Evolutionary conservation across 768 basidiomycete genomes (phyloP), one percentile per base, ranked within the genome.

Genomic region (Mycena capillaripes): DNA sequence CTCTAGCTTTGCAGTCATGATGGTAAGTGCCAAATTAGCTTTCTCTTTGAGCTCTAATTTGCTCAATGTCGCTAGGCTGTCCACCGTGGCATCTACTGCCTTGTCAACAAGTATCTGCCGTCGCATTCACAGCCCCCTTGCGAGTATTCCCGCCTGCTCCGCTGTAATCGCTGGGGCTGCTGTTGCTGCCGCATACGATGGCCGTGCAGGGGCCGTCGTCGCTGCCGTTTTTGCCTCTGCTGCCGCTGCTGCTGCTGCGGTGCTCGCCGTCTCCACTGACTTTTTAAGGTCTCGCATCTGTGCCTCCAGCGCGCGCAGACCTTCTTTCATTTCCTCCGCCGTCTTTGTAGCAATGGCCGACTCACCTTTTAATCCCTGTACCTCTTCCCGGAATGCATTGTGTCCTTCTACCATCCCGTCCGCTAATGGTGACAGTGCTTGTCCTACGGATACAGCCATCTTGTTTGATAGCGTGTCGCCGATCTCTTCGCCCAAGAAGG

Each of bases 31-130:
- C 25, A 60, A 4, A 19, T 60, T 60, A 1, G 46, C 58, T 50
- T 68, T 67, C 57, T 48, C 44, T 46, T 59, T 67, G 1, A 67
- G 57, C 46, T 59, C 56, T 4, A 67, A 5, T n/a, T 59, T 34
- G 14, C 7, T 67, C 14, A 67, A 46, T 1, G 9, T 29, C 0
- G 17, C 34, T 29, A 68, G 27, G 16, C 57, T 38, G 36, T 40
- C 21, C 0, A 36, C 7, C 0, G 36, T 16, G 30, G 58, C 58
- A 5, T 52, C 59, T 25, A 21, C 3, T 0, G 44, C 58, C 25
- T 38, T 60, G 27, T 68, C 67, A 7, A 68, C 36, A 19, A 68
- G 36, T 2, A 68, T 60, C 48, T 68, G 67, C 2, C 9, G 4
- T n/a, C n/a, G n/a, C n/a, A n/a, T n/a, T n/a, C n/a, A n/a, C n/a